Evolutionary conservation across 2,329 filamentous ascomycete species (phyloP), one percentile per base, ranked within the genome.

Genomic region (Penicillium sumatraense): DNA sequence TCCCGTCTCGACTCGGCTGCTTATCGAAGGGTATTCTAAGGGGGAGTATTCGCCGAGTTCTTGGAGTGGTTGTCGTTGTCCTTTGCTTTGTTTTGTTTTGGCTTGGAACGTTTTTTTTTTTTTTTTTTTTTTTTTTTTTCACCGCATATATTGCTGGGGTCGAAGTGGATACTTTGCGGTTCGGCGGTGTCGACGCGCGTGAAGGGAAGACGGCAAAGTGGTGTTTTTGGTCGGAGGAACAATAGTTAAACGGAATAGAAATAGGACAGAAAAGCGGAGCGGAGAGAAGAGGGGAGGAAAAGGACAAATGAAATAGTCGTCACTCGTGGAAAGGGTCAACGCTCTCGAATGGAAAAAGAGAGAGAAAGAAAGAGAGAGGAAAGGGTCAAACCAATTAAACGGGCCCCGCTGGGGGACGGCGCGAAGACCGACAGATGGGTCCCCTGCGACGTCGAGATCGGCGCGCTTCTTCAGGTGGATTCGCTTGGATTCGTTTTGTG

Each of bases 361-460:
- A 36, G 27, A 40, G 16, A 49, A 41, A 26, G 46, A 52, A 54
- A 47, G 45, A 51, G 44, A 54, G 23, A 38, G 49, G 53, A 57
- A 52, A 52, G 42, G 47, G 53, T 38, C 26, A 47, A 49, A 27
- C 48, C 31, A 52, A 58, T 45, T 50, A 40, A 55, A 55, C 47
- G 29, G 56, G 52, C 56, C 52, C 56, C 56, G 52, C 56, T 52
- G 56, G 51, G 35, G 35, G 40, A 46, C 38, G 49, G 48, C 42
- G 49, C 45, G 33, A 40, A 41, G 42, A 52, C 48, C 41, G 52
- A 48, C 48, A 48, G 40, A 50, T 16, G 20, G 41, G 49, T 42
- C 38, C 48, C 42, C 48, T 21, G 52, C 52, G 45, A 50, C 29
- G 50, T 55, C 52, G 44, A 52, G 58, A 60, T 60, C 53, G 55